Percentiles rank a stretch among this genome's conserved stretches.
Evolutionary conservation across 257 asterid species (phyloP).

Genomic region (Oldenlandia corymbosa): DNA sequence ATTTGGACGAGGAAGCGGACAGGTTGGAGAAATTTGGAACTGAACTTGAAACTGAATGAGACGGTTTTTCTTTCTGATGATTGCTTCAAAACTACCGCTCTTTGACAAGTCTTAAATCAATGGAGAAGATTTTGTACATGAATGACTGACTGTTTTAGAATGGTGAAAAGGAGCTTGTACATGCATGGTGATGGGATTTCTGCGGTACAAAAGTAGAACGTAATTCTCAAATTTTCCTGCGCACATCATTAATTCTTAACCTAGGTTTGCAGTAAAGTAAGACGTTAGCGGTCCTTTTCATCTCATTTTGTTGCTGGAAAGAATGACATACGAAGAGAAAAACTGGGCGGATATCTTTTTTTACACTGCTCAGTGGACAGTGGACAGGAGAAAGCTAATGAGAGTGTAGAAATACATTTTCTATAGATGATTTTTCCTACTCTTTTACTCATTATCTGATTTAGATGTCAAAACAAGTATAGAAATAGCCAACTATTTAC

Average conservation of each 20-base stretch:
- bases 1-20: conserved; percentile 78
- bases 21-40: conserved; percentile 84
- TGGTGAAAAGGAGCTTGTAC: conserved; percentile 15
- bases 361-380: no score
- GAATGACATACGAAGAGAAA: not conserved
- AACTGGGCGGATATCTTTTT: not conserved
- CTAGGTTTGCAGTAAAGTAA: not conserved
- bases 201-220: not conserved
- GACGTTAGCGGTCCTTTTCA: not conserved
- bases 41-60: conserved; percentile 74
- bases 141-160: conserved; percentile 6
- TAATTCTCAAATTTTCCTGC: not conserved
- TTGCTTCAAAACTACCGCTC: not conserved
- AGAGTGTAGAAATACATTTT: no score
- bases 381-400: no score
- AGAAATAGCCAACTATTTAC: no score
- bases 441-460: no score
- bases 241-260: no score
- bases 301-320: not conserved
- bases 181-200: not conserved
- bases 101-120: conserved; percentile 14
- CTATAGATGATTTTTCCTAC: no score
- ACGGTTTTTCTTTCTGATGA: not conserved
- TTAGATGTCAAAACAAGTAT: no score
- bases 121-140: conserved; percentile 13